phyloP scores from a whole-genome alignment of 768 basidiomycete species.

The Asterophora parasitica region DNA sequence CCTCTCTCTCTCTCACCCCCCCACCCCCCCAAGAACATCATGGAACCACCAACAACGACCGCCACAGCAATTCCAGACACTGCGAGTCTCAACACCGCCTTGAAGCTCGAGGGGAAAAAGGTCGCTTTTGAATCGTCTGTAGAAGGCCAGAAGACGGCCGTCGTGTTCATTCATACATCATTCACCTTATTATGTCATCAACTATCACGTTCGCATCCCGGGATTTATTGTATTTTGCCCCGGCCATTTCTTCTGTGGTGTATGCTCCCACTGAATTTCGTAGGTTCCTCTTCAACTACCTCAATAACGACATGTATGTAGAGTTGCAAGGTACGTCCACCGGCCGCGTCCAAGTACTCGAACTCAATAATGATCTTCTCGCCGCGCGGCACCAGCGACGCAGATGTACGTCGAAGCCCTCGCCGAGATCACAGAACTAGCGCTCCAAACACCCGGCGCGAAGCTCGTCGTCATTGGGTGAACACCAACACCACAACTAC shows the following conservation, averaged over 20 bases:
- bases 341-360: no score
- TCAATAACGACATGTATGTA: constrained; percentile 9
- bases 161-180: constrained; percentile 64
- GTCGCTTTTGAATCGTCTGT: constrained; percentile 51
- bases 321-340: constrained; percentile 43
- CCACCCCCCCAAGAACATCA: no score
- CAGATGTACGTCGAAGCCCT: constrained; percentile 49
- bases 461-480: constrained; percentile 53
- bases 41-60: background rate
- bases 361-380: no score
- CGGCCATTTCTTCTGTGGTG: constrained; percentile 69
- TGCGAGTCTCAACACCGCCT: constrained; percentile 31
- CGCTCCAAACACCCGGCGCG: constrained; percentile 33
- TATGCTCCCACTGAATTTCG: constrained; percentile 28
- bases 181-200: no score
- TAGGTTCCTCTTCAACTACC: background rate
- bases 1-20: no score
- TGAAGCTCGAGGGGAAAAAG: constrained; percentile 37
- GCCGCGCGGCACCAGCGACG: no score
- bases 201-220: no score
- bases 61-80: constrained; percentile 28
- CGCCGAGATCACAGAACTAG: constrained; percentile 33
- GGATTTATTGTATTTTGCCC: no score
- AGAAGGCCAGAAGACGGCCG: constrained; percentile 43
- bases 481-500: constrained; percentile 27